Base-by-base conservation (phyloP, 108 stramenopile species). In the Skeletonema tropicum region DNA sequence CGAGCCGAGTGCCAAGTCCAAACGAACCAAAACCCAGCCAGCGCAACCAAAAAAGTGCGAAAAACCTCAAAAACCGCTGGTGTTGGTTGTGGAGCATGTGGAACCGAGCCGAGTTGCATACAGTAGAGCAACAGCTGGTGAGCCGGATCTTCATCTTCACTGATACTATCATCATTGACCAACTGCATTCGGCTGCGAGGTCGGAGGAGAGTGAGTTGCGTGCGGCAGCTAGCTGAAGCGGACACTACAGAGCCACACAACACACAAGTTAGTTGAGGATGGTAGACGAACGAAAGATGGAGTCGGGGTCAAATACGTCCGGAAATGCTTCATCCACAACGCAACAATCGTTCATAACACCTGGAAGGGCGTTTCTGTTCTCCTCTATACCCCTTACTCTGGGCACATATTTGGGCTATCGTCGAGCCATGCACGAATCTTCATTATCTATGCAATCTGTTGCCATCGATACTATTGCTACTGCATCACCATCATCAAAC, bases 331-430 rank as follows among this genome's bases (percentile, higher is more conserved):
- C 42, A 45, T 45, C 42, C 15, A n/a, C 3, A 45, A 15, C 42
- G 0, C 52, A 21, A 23, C 21, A 23, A 55, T 38, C 63, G 26
- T 57, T 36, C 2, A 8, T 76, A 38, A 68, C 75, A 62, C 75
- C 75, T 5, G 75, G 75, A 2, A 68, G 75, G 23, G 65, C 66
- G 23, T 67, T 76, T 32, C 11, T 76, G 5, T 21, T 76, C 52
- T 68, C 67, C 26, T 76, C 75, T 1, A 25, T 76, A 17, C 75
- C 75, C 14, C 75, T 76, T 17, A 67, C 66, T 5, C 31, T 76
- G 25, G 75, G 75, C 1, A 49, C 75, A 42, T 76, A 76, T 19
- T 49, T 76, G 57, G 75, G 75, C 13, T 76, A 76, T 46, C 75
- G 75, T 21, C 75, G 75, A 33, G 60, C 75, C 6, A 67, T 76